phyloP scores from a whole-genome alignment of 177 flowering plant genomes.

The Vitis hybrid region DNA sequence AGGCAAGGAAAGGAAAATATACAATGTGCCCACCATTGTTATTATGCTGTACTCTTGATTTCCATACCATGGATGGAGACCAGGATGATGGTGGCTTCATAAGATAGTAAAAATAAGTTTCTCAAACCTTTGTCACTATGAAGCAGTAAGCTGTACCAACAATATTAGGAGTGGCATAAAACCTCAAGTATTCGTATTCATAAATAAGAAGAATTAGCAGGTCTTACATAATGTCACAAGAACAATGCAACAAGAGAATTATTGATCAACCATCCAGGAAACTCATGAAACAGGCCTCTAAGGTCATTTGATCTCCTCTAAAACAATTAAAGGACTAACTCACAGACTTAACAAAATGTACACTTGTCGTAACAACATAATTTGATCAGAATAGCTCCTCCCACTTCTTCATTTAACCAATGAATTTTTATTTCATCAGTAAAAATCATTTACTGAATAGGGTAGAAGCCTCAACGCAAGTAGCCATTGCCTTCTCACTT shows the following conservation, averaged over 20 bases:
- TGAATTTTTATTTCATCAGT: neutral
- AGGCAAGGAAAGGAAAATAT: too few relatives aligned
- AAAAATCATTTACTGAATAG: neutral
- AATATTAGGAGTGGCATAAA: neutral
- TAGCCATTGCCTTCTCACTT: constrained; percentile 2
- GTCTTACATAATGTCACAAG: neutral
- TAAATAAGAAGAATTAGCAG: neutral
- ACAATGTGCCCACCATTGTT: too few relatives aligned
- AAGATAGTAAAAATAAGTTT: too few relatives aligned
- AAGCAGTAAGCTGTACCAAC: too few relatives aligned
- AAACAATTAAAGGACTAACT: neutral
- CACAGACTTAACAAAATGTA: neutral
- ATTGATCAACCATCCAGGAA: neutral
- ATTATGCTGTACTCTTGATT: too few relatives aligned
- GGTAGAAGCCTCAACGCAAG: neutral
- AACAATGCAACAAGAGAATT: neutral
- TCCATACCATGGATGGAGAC: too few relatives aligned
- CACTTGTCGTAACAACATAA: neutral
- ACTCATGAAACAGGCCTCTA: neutral
- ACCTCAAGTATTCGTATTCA: neutral
- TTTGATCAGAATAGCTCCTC: constrained; percentile 1
- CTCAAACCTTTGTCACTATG: too few relatives aligned
- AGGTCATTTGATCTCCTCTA: neutral
- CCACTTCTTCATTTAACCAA: neutral
- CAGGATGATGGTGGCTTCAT: too few relatives aligned